Evolutionary conservation across 306 rosid genomes (phyloP), one percentile per base, ranked within the genome.

Genomic region (Luffa acutangula): DNA sequence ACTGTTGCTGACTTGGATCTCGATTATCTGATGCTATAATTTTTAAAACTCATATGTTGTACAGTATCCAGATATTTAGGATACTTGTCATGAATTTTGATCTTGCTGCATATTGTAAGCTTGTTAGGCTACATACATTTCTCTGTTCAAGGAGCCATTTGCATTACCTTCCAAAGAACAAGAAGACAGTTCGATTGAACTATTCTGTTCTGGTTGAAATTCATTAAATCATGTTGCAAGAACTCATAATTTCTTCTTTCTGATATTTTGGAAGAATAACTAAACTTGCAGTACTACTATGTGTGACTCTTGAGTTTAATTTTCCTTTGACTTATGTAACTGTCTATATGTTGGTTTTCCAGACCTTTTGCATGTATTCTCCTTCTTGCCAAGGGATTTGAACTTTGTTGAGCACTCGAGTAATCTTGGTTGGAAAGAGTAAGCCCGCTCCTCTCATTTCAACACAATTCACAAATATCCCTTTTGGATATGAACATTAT

Each of bases 391-490:
- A 4, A 90, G 88, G 85, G 97, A 92, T 66, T 80, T 95, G 42
- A 95, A 95, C 86, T 93, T 95, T 79, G 64, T 91, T 52, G 97
- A 93, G 88, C 97, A 95, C 89, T 82, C 94, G 8, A 91, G 97
- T 83, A 87, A 91, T 60, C 86, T 88, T 83, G 99, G 99, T 60
- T 91, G 97, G 99, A 93, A 91, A 85, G 99, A 95, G 97, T 93
- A 85, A 93, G 99, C 86, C 41, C 34, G 3, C 53, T 37, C 46
- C 51, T 73, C 43, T 33, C 78, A 36, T 64, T n/a, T 4, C 77
- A 25, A 51, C 62, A 53, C 51, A 31, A 49, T 74, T 77, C 52
- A 45, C 66, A 39, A 56, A 65, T 76, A 57, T 87, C 81, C 34
- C 60, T 78, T 78, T 18, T 14, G 46, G 15, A 2, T 31, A 33